Percentiles rank a stretch among this genome's conserved stretches.
Conservation (phyloP, 257 asterid species). For the Striga asiatica region DNA sequence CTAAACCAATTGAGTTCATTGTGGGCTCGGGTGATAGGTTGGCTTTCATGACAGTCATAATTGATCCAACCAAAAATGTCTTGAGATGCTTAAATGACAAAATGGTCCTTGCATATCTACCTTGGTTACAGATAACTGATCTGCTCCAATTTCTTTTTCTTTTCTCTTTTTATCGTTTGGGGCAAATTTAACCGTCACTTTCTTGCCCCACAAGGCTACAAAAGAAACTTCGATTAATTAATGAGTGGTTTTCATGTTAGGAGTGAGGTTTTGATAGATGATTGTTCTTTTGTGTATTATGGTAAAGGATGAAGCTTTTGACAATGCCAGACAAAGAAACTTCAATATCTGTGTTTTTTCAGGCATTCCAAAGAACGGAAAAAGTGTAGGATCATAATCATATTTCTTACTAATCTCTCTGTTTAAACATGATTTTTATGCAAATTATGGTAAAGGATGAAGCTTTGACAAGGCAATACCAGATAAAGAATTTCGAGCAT, state of each 20-base stretch:
- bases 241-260: too few relatives aligned
- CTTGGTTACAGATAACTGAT: not conserved
- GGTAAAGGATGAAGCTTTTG: too few relatives aligned
- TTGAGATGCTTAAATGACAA: conserved; percentile 6
- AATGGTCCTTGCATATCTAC: conserved; percentile 4
- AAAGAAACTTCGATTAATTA: not conserved
- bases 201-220: not conserved
- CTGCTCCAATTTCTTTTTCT: not conserved
- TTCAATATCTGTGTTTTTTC: too few relatives aligned
- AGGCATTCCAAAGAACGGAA: too few relatives aligned
- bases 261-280: too few relatives aligned
- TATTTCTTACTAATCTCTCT: not conserved
- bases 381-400: too few relatives aligned
- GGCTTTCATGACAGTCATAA: conserved; percentile 9
- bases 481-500: conserved; percentile 14
- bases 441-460: conserved; percentile 25
- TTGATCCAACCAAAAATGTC: not conserved
- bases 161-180: not conserved
- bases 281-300: too few relatives aligned
- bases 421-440: too few relatives aligned
- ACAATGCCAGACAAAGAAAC: too few relatives aligned
- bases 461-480: conserved; percentile 17
- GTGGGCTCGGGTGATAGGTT: conserved; percentile 12
- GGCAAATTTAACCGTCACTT: not conserved
- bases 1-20: conserved; percentile 3